A percentile compares a stretch with the other conserved stretches of the same genome.
These are phyloP conservation scores for Leccinum aurantiacum DNA, from an alignment of 768 basidiomycete genomes.

Conservation along the genomic window DNA sequence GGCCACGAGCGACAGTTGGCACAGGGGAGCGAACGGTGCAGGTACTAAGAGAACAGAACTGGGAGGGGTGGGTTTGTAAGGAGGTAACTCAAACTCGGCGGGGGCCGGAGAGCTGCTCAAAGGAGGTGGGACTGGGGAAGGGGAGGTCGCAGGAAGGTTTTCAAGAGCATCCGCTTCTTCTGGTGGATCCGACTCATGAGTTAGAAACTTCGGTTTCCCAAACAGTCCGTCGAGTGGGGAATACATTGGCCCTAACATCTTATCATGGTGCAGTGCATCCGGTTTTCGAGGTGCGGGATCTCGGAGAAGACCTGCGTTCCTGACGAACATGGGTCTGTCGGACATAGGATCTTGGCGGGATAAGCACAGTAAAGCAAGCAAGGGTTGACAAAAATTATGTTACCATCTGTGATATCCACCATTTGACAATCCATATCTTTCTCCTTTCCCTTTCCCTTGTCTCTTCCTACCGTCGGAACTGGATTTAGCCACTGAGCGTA, in stretches of 20 bases:
- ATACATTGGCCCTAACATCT: neutral
- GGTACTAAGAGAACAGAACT: neutral
- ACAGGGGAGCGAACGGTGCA: neutral
- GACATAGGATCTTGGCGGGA: constrained; percentile 6
- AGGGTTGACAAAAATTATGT: neutral
- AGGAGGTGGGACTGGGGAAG: constrained; percentile 22
- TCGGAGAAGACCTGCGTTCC: constrained; percentile 22
- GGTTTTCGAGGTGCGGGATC: constrained; percentile 10
- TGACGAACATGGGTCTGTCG: constrained; percentile 18
- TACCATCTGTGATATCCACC: constrained; percentile 42
- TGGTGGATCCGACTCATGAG: constrained; percentile 22
- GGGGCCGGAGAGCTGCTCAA: constrained; percentile 29
- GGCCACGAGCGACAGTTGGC: neutral
- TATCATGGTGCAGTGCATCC: neutral
- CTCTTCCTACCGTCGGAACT: constrained; percentile 11
- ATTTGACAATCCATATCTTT: constrained; percentile 31
- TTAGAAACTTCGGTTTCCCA: constrained; percentile 37
- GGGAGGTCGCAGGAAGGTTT: constrained; percentile 7
- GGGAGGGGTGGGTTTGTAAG: constrained; percentile 4
- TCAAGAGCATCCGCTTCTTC: constrained; percentile 4
- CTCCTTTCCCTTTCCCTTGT: constrained; percentile 36
- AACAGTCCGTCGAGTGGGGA: constrained; percentile 20
- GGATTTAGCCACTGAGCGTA: neutral
- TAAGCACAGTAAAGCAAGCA: neutral
- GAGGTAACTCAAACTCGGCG: constrained; percentile 4